These are phyloP conservation scores for Rutstroemia sp. DNA, from an alignment of 2,329 filamentous ascomycete species.

Conservation along the genomic window DNA sequence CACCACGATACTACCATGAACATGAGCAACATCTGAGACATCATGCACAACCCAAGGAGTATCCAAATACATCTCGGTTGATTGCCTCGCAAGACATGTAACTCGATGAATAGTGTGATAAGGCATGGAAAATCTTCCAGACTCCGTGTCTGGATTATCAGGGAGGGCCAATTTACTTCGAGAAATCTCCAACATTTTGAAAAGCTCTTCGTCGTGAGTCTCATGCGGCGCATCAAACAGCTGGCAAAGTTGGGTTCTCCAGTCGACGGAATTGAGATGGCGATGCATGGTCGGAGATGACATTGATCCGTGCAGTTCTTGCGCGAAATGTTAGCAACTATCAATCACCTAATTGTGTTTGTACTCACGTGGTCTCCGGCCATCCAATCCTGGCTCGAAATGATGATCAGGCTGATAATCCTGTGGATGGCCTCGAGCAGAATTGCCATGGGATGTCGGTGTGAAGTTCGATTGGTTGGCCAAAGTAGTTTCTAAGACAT, in stretches of 20 bases:
- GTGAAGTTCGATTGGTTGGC: conserved; percentile 6
- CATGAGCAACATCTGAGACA: neutral
- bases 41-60: conserved; percentile 2
- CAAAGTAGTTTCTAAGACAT: conserved; percentile 1
- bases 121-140: conserved; percentile 1
- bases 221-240: conserved; percentile 5
- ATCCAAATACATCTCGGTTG: conserved; percentile 4
- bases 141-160: neutral
- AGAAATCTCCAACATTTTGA: conserved; percentile 6
- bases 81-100: neutral
- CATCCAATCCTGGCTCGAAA: conserved; percentile 1
- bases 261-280: conserved; percentile 1
- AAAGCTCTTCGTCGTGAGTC: conserved; percentile 7
- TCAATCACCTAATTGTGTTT: neutral
- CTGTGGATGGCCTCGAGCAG: neutral
- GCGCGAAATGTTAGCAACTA: neutral
- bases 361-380: conserved; percentile 4
- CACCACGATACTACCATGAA: conserved; percentile 5
- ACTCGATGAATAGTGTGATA: conserved; percentile 9
- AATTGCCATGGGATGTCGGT: conserved; percentile 10
- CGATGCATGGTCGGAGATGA: conserved; percentile 5
- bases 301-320: conserved; percentile 1
- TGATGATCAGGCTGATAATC: conserved; percentile 8
- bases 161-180: neutral
- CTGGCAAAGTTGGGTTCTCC: conserved; percentile 7